Conservation (phyloP, 257 asterid species). For the Plectranthus barbatus region DNA sequence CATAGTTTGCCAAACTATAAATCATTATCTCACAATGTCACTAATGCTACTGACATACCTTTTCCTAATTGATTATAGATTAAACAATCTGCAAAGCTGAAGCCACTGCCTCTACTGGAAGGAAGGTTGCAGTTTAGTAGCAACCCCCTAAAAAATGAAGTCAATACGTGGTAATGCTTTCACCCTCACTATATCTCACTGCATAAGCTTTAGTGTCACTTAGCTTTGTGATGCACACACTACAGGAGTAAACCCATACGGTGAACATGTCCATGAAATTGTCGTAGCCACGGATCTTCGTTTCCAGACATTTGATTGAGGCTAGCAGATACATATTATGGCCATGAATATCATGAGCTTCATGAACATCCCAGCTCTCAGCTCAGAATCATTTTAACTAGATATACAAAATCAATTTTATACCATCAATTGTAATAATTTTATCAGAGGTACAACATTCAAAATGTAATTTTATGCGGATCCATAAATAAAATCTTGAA, state of each 20-base stretch:
- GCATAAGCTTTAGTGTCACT: background rate
- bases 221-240: background rate
- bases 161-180: constrained; percentile 19
- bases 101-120: constrained; percentile 15
- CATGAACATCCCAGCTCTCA: background rate
- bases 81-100: constrained; percentile 25
- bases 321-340: constrained; percentile 17
- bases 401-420: constrained; percentile 13
- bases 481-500: constrained; percentile 9
- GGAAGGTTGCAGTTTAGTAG: constrained; percentile 19
- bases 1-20: too few species aligned
- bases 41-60: background rate
- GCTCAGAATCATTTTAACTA: background rate
- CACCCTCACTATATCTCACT: background rate
- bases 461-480: constrained; percentile 10
- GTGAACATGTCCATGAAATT: background rate
- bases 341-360: background rate
- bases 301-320: constrained; percentile 14
- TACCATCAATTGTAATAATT: constrained; percentile 15
- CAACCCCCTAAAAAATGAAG: constrained; percentile 10
- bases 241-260: constrained; percentile 27
- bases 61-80: constrained; percentile 12
- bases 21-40: background rate
- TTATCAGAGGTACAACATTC: constrained; percentile 8
- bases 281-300: background rate